Base-by-base conservation (phyloP, 345 rosid species). In the Orychophragmus violaceus region DNA sequence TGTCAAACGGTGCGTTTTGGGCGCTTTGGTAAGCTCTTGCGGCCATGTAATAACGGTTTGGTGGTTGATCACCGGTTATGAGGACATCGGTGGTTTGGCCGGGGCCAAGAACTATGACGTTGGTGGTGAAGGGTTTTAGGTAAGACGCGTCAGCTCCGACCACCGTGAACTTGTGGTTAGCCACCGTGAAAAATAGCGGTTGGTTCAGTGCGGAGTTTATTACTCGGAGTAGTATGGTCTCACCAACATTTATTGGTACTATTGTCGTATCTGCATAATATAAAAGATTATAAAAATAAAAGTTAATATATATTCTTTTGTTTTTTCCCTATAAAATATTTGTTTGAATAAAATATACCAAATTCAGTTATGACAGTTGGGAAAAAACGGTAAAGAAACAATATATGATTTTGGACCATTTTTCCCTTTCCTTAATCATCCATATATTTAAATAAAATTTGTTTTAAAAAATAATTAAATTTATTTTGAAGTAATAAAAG, bases 71-170 rank as follows among this genome's bases (percentile, higher is more conserved):
- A 1, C 96, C 99, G 3, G 73, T 59, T 79, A 94, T 82, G 27
- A 94, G 59, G 21, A 94, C 99, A 21, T 94, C 99, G 2, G 96
- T 94, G 54, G 99, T 94, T 50, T 94, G 97, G 23, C 99, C 97
- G 0, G 99, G 99, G 22, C 99, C 99, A 1, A 94, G 52, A 84
- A 88, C 77, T 24, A 94, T 54, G 22, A 85, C 89, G 3, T 84
- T 82, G 29, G 95, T 87, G n/a, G 86, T 80, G 79, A 94, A 90
- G 5, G 92, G 96, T 59, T 90, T 94, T 16, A 72, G 16, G 60
- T 94, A 94, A 30, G 87, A 80, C 3, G 97, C 99, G 50, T 94
- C 99, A 1, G 99, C 97, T 17, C 93, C 96, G 0, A 94, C 95
- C 10, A 94, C 97, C 1, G 91, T 88, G 72, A 94, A 51, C 36